Evolutionary conservation across 2,329 filamentous ascomycete species (phyloP), one percentile per base, ranked within the genome.

Genomic region (Emergomyces orientalis): DNA sequence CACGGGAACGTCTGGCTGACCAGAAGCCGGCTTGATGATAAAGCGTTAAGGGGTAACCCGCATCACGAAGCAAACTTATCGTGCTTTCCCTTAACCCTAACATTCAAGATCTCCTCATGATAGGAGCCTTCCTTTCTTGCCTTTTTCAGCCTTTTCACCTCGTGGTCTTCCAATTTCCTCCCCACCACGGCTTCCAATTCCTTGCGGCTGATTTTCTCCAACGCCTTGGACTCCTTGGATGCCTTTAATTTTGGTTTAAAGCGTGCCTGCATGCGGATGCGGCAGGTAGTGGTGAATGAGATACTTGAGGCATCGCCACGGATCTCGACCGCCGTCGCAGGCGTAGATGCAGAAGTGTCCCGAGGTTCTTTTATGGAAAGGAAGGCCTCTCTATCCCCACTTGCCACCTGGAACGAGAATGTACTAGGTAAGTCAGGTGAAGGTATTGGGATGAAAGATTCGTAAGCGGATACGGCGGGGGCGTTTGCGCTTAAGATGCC

Each of bases 51-150:
- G 9, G 4, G 5, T 22, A 51, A 27, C 13, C 47, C 25, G 4
- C 54, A 25, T 69, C 59, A 71, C 37, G 71, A 78, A 54, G 76
- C 77, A 71, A 79, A 96, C 75, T 96, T 96, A 77, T 96, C 91
- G 77, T 96, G 92, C 78, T 96, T 96, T 62, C 86, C 87, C 79
- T 96, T 96, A 37, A 94, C 88, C 76, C 93, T 94, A 62, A 97
- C 80, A 76, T 95, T 87, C 67, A 97, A 77, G 71, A 97, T 77
- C 68, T 84, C 84, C 77, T 97, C 92, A 73, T 97, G 89, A 73
- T 94, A 97, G 73, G 93, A 87, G 0, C 94, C 94, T 69, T 97
- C 89, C 69, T 86, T 84, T 72, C 90, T 84, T 41, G 94, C 91
- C 76, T 80, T 88, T 80, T 95, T 95, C 72, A 99, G 74, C 73